Percentiles rank a stretch among this genome's conserved stretches.
phyloP scores from a whole-genome alignment of 2,329 filamentous ascomycete species.

The Fusarium sp. region DNA sequence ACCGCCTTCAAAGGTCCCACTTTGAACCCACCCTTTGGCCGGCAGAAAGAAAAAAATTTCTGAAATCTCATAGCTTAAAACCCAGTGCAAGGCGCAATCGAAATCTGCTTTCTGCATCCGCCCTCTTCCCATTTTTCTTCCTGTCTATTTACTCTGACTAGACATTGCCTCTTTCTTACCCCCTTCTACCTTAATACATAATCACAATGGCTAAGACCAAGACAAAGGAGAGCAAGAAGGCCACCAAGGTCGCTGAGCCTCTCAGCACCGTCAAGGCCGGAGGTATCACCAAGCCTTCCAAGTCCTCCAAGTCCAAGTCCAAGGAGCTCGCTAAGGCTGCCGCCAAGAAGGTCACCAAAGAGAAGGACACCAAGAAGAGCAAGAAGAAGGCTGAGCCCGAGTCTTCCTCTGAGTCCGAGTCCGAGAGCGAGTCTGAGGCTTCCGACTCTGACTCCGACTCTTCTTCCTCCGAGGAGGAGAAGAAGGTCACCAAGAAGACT shows the following conservation, averaged over 20 bases:
- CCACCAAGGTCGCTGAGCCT: constrained; percentile 64
- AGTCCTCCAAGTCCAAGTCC: constrained; percentile 74
- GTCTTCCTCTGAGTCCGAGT: constrained; percentile 58
- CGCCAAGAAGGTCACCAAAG: constrained; percentile 63
- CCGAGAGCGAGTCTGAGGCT: constrained; percentile 57
- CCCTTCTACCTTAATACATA: constrained; percentile 38
- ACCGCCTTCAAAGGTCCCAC: constrained; percentile 55
- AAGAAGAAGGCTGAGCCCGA: constrained; percentile 61
- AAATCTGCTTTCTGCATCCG: constrained; percentile 37
- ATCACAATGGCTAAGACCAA: constrained; percentile 76
- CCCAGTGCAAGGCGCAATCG: constrained; percentile 29
- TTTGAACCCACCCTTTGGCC: constrained; percentile 53
- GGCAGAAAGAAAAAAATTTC: constrained; percentile 52
- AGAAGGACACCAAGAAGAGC: constrained; percentile 64
- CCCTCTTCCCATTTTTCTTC: constrained; percentile 38
- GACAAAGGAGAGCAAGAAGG: constrained; percentile 67
- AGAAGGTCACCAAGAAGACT: constrained; percentile 56
- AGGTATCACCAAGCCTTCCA: constrained; percentile 75
- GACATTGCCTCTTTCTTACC: constrained; percentile 16
- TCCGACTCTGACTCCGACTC: constrained; percentile 53
- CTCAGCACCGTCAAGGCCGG: constrained; percentile 72
- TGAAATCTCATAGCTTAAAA: constrained; percentile 47
- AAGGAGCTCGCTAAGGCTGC: constrained; percentile 75
- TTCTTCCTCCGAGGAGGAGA: constrained; percentile 54
- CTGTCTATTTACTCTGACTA: constrained; percentile 24